Conservation (phyloP, 805 yeast genomes). For the Sugiyamaella floridensis region DNA sequence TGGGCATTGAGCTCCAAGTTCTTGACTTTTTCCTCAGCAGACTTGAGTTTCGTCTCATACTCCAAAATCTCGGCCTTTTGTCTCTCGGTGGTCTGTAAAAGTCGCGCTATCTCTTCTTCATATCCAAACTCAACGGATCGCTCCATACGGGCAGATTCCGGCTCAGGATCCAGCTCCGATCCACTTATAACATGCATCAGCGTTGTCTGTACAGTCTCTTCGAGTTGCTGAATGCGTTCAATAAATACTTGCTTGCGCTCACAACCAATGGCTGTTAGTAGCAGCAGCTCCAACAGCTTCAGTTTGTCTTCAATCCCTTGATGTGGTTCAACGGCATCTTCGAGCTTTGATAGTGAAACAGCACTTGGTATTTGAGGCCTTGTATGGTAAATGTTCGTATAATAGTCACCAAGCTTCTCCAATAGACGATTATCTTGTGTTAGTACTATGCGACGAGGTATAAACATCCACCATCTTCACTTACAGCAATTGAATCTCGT, state of each 20-base stretch:
- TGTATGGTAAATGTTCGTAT: background rate
- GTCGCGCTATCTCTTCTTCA: constrained; percentile 13
- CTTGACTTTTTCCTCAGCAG: background rate
- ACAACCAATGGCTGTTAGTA: constrained; percentile 10
- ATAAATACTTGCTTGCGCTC: constrained; percentile 9
- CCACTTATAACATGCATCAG: constrained; percentile 12
- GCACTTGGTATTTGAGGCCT: constrained; percentile 5
- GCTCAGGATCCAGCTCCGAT: background rate
- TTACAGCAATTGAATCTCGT: constrained; percentile 2
- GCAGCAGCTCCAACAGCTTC: constrained; percentile 8
- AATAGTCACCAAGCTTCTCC: background rate
- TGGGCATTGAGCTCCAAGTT: background rate
- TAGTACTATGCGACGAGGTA: too few relatives aligned
- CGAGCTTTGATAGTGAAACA: constrained; percentile 3
- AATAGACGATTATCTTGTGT: constrained; percentile 1
- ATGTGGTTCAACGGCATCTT: background rate
- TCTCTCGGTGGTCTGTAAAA: constrained; percentile 5
- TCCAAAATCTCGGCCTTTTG: constrained; percentile 1
- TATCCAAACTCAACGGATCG: constrained; percentile 4
- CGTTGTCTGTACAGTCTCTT: constrained; percentile 6
- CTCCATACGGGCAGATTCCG: background rate
- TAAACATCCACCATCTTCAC: background rate
- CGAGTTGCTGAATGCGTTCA: constrained; percentile 7
- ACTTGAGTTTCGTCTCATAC: background rate
- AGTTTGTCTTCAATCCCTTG: constrained; percentile 2